These are phyloP conservation scores for Fusarium sacchari DNA, from an alignment of 2,329 filamentous ascomycete genomes.

Conservation along the genomic window DNA sequence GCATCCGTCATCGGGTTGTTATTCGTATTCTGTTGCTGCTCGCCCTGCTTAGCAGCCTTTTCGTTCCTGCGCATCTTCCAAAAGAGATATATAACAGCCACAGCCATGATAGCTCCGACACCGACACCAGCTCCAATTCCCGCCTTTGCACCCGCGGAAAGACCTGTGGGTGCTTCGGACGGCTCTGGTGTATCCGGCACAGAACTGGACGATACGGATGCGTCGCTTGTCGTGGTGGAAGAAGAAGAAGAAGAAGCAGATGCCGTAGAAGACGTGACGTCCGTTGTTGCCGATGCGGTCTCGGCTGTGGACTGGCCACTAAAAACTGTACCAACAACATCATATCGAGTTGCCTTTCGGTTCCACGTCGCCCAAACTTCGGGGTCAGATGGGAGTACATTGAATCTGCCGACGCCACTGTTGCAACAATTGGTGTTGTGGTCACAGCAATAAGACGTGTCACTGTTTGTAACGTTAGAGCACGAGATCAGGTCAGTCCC, in stretches of 20 bases:
- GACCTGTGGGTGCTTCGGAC: neutral
- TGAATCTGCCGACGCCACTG: constrained; percentile 41
- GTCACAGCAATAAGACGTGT: constrained; percentile 43
- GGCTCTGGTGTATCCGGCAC: neutral
- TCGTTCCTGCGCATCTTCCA: constrained; percentile 26
- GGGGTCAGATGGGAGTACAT: constrained; percentile 36
- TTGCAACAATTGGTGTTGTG: constrained; percentile 38
- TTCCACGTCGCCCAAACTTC: constrained; percentile 37
- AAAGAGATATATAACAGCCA: constrained; percentile 9
- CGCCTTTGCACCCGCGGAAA: constrained; percentile 12
- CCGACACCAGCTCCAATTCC: constrained; percentile 25
- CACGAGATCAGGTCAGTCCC: constrained; percentile 43
- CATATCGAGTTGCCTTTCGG: constrained; percentile 21
- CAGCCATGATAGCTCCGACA: neutral
- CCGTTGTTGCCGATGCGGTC: neutral
- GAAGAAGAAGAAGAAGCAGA: neutral
- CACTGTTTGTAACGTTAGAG: constrained; percentile 37
- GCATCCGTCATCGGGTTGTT: neutral
- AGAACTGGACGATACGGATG: neutral
- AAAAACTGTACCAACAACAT: constrained; percentile 29
- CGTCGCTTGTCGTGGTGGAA: neutral
- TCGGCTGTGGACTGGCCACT: neutral
- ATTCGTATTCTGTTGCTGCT: neutral
- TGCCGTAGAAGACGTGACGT: neutral
- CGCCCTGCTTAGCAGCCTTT: neutral